Base-by-base conservation (phyloP, 768 basidiomycete species). In the Pulveroboletus sp. region DNA sequence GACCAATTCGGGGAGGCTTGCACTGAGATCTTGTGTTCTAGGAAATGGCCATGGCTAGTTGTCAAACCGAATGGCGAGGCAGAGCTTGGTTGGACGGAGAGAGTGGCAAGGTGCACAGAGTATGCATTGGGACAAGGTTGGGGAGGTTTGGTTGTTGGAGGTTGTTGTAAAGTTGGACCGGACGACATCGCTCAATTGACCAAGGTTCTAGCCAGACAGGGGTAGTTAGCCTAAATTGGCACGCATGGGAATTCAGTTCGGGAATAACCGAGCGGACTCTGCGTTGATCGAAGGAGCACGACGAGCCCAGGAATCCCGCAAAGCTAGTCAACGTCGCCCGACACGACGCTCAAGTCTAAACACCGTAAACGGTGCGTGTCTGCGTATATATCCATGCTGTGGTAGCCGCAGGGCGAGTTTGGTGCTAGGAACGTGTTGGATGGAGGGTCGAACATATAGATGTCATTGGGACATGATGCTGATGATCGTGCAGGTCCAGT, bases 81-180 rank as follows among this genome's bases (percentile, higher is more conserved):
- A 2, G 45, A 24, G 16, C 25, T 39, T 24, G 56, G 27, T 33
- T 80, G 77, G 77, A 75, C 71, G 7, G 45, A 59, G 20, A 51
- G 61, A 23, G 52, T 79, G 9, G 52, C 49, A 1, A 37, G 51
- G 4, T 47, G 66, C 10, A 50, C 73, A 8, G 38, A 59, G 7
- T 51, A 58, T 34, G 61, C 47, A n/a, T 38, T 39, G 12, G 47
- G 27, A 12, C 50, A 55, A 14, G 47, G 51, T 5, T 81, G 82
- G 79, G 67, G 56, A 16, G 80, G 80, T 2, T 55, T 86, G 5
- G 61, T 87, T 9, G 72, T 81, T 0, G 87, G 87, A 1, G 87
- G 88, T 0, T 89, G 88, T 58, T 89, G 88, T 60, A 77, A 79
- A 53, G 75, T 79, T 7, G 73, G 74, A 1, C 81, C 80, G 4